Conservation (phyloP, 164 flowering plant species). For the Vitis rotundifolia region DNA sequence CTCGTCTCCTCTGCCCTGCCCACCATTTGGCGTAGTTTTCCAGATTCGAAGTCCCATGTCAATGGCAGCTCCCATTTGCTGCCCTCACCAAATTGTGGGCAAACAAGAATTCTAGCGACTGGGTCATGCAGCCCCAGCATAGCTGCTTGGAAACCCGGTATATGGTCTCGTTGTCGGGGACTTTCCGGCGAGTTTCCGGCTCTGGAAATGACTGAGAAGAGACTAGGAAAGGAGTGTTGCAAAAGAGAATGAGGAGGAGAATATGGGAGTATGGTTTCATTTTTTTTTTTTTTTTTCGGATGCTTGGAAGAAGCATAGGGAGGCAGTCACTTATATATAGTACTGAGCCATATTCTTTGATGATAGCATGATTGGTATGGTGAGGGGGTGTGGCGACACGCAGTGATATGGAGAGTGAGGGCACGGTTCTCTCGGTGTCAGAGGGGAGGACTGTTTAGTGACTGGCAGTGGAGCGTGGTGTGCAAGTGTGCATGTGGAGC, state of each 20-base stretch:
- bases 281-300: neutral
- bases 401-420: too few species aligned
- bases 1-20: conserved; percentile 60
- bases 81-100: conserved; percentile 74
- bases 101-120: conserved; percentile 59
- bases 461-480: too few species aligned
- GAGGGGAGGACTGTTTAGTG: too few species aligned
- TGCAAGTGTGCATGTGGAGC: neutral
- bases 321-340: neutral
- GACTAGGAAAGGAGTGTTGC: neutral
- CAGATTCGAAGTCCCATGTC: conserved; percentile 60
- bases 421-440: too few species aligned
- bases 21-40: conserved; percentile 75
- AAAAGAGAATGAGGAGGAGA: neutral
- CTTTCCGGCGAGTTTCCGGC: neutral
- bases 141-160: conserved; percentile 50
- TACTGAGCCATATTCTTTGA: too few species aligned
- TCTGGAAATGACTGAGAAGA: neutral
- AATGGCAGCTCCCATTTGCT: conserved; percentile 70
- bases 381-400: neutral
- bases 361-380: neutral
- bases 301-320: too few species aligned
- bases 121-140: conserved; percentile 52
- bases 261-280: conserved; percentile 9
- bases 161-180: conserved; percentile 33